These are phyloP conservation scores for Oehlia diaphana DNA, from an alignment of 192 early-diverging fungal genomes.

Conservation along the genomic window DNA sequence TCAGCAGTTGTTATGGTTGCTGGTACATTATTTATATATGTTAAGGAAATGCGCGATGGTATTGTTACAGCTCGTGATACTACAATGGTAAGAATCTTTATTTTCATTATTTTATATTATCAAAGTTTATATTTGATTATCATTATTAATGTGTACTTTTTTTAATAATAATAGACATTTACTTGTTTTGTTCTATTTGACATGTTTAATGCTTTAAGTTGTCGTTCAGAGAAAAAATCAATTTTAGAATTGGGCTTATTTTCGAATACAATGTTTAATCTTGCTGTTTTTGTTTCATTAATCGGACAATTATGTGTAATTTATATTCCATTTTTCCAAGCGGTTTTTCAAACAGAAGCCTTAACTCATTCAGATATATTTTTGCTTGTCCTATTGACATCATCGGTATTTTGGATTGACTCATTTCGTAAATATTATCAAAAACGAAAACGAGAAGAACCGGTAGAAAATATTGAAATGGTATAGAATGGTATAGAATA, in stretches of 20 bases:
- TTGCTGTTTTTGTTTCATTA: conserved; percentile 77
- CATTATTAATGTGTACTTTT: not conserved
- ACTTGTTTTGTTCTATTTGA: conserved; percentile 96
- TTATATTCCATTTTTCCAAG: conserved; percentile 86
- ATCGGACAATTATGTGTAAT: conserved; percentile 87
- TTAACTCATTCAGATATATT: conserved; percentile 72
- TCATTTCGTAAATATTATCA: conserved; percentile 70
- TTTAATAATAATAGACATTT: conserved; percentile 69
- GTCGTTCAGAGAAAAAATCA: conserved; percentile 83
- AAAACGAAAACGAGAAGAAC: conserved; percentile 2
- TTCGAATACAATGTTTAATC: conserved; percentile 88
- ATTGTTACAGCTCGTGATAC: conserved; percentile 70
- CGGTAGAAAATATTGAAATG: not conserved
- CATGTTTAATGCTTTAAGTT: conserved; percentile 92
- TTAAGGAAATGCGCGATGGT: conserved; percentile 76
- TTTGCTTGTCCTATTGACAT: conserved; percentile 68
- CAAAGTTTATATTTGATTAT: not conserved
- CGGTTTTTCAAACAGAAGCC: conserved; percentile 91
- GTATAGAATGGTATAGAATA: not conserved
- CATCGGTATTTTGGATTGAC: conserved; percentile 82
- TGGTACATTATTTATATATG: conserved; percentile 83
- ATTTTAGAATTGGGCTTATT: conserved; percentile 80
- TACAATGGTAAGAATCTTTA: conserved; percentile 72
- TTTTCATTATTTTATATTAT: not conserved
- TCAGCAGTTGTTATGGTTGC: conserved; percentile 79